Conservation (phyloP, 73 alveolate species). For the Uronychia setigera region DNA sequence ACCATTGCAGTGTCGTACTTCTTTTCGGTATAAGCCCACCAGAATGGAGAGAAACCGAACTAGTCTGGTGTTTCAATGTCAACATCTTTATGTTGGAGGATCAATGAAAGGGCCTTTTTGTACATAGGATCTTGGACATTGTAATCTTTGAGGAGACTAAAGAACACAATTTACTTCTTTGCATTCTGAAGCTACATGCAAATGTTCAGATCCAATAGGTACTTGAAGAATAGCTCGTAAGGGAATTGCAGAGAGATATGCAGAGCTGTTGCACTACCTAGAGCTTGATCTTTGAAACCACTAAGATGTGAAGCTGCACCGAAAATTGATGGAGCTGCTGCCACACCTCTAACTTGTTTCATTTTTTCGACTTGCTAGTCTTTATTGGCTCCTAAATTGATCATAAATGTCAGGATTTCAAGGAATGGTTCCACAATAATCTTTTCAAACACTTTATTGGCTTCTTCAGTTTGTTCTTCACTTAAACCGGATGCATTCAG, state of each 20-base stretch:
- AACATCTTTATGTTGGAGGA: slow-evolving; percentile 14
- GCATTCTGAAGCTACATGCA: slow-evolving; percentile 17
- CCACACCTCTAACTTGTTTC: slow-evolving; percentile 59
- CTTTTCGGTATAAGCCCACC: slow-evolving; percentile 50
- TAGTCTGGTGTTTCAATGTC: slow-evolving; percentile 70
- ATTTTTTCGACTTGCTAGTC: slow-evolving; percentile 57
- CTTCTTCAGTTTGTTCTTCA: slow-evolving; percentile 1
- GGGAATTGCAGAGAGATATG: slow-evolving; percentile 34
- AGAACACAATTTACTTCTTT: slow-evolving; percentile 53
- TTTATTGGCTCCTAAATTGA: slow-evolving; percentile 71
- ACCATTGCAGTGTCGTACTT: slow-evolving; percentile 46
- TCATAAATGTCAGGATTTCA: slow-evolving; percentile 44
- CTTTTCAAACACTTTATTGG: slow-evolving; percentile 3
- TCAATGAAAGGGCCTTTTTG: slow-evolving; percentile 26
- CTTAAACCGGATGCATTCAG: neutral
- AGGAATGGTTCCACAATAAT: slow-evolving; percentile 37
- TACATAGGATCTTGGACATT: slow-evolving; percentile 30
- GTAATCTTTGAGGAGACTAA: slow-evolving; percentile 35
- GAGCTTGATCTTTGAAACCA: neutral
- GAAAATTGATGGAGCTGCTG: neutral
- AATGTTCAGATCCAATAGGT: slow-evolving; percentile 18
- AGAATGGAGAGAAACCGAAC: slow-evolving; percentile 68
- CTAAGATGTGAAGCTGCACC: neutral
- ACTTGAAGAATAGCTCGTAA: slow-evolving; percentile 19
- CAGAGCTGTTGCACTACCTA: slow-evolving; percentile 20